A percentile compares a stretch with the other conserved stretches of the same genome.
Conservation (phyloP, 139 green algal genomes). For the Marvania coccoides region DNA sequence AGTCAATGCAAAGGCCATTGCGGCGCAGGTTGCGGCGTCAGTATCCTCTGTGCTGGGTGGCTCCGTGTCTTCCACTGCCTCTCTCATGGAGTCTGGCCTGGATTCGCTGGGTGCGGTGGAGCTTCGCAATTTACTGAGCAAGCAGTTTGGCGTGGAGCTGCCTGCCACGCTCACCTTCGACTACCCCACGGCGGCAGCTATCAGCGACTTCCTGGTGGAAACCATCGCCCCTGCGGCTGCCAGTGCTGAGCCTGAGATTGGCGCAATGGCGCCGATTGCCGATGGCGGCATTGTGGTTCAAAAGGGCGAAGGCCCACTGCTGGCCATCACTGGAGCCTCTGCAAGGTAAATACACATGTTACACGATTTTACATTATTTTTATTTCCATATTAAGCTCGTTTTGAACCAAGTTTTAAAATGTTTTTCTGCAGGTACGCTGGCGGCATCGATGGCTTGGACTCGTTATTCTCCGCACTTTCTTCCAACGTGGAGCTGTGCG, state of each 20-base stretch:
- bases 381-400: not conserved
- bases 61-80: slow-evolving; percentile 12
- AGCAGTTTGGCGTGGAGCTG: slow-evolving; percentile 41
- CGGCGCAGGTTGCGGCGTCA: slow-evolving; percentile 15
- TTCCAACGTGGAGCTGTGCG: slow-evolving; percentile 50
- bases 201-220: slow-evolving; percentile 33
- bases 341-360: not conserved
- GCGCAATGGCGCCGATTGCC: too few species aligned
- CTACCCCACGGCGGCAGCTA: slow-evolving; percentile 45
- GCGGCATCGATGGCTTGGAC: slow-evolving; percentile 17
- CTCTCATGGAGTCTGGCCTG: slow-evolving; percentile 44
- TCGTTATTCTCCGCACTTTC: slow-evolving; percentile 25
- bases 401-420: not conserved
- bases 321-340: slow-evolving; percentile 27
- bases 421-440: slow-evolving; percentile 21
- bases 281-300: not conserved
- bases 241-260: not conserved
- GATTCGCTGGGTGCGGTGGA: slow-evolving; percentile 77
- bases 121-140: slow-evolving; percentile 68
- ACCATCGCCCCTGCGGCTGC: not conserved
- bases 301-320: too few species aligned
- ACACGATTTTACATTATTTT: not conserved
- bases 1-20: not conserved
- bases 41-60: slow-evolving; percentile 14
- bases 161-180: slow-evolving; percentile 62